phyloP scores from a whole-genome alignment of 345 rosid species.

The Pugionium cornutum region DNA sequence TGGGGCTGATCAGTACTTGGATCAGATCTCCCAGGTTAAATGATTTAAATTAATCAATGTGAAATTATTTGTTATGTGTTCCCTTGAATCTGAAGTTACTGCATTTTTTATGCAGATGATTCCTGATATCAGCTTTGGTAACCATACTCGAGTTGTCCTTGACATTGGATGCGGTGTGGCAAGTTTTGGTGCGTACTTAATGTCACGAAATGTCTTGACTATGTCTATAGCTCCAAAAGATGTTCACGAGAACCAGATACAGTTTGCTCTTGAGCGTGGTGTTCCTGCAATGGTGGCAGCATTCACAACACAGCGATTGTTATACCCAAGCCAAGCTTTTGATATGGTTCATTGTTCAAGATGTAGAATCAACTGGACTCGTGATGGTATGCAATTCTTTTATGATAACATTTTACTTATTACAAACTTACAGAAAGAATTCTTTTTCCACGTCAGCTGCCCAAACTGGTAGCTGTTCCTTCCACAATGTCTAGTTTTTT shows the following conservation, averaged over 20 bases:
- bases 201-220: constrained; percentile 72
- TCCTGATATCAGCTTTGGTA: constrained; percentile 77
- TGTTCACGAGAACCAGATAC: constrained; percentile 98
- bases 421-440: not conserved
- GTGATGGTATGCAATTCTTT: constrained; percentile 65
- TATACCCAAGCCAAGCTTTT: constrained; percentile 96
- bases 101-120: constrained; percentile 61
- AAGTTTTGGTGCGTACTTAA: constrained; percentile 95
- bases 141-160: constrained; percentile 64
- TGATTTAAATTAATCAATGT: not conserved
- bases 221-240: constrained; percentile 98
- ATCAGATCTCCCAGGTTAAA: constrained; percentile 76
- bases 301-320: constrained; percentile 70
- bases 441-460: not conserved
- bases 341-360: constrained; percentile 96
- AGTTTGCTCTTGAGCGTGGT: constrained; percentile 98
- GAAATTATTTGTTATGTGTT: constrained; percentile 2
- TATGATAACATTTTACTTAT: constrained; percentile 10
- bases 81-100: constrained; percentile 25
- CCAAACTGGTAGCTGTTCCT: not conserved
- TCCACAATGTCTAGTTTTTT: constrained; percentile 4
- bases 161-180: constrained; percentile 99
- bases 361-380: constrained; percentile 99
- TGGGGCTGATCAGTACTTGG: constrained; percentile 86
- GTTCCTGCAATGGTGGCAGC: constrained; percentile 99